Evolutionary conservation across 2,329 filamentous ascomycete species (phyloP).

Genomic region (Verticillium klebahnii): DNA sequence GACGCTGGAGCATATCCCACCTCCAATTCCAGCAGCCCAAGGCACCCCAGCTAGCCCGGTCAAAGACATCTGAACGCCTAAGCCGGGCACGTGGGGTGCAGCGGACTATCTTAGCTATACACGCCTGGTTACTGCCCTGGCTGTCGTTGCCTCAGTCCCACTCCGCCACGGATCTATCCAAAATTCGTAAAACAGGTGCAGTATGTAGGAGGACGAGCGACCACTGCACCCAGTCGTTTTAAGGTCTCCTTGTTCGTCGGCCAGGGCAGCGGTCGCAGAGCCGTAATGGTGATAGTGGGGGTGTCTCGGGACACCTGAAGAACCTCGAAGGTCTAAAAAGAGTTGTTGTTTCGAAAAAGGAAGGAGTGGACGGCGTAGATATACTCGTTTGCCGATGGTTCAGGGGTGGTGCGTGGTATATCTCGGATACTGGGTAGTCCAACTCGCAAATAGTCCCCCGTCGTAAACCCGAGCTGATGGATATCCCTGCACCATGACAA

Average conservation of each 20-base stretch:
- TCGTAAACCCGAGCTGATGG: conserved; percentile 14
- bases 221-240: neutral
- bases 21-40: neutral
- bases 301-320: neutral
- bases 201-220: neutral
- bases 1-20: neutral
- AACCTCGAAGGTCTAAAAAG: neutral
- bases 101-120: neutral
- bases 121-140: neutral
- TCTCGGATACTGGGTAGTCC: conserved; percentile 19
- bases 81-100: neutral
- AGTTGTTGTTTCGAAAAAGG: neutral
- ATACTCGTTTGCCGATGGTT: conserved; percentile 8
- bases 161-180: neutral
- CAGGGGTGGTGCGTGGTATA: conserved; percentile 13
- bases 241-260: neutral
- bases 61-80: neutral
- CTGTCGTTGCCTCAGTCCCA: neutral
- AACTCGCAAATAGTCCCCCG: conserved; percentile 16
- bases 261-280: neutral
- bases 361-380: conserved; percentile 38
- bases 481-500: conserved; percentile 30
- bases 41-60: neutral
- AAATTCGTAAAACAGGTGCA: neutral
- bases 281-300: neutral